Conservation (phyloP, 2,329 filamentous ascomycete species). For the Dactylellina leptospora region DNA sequence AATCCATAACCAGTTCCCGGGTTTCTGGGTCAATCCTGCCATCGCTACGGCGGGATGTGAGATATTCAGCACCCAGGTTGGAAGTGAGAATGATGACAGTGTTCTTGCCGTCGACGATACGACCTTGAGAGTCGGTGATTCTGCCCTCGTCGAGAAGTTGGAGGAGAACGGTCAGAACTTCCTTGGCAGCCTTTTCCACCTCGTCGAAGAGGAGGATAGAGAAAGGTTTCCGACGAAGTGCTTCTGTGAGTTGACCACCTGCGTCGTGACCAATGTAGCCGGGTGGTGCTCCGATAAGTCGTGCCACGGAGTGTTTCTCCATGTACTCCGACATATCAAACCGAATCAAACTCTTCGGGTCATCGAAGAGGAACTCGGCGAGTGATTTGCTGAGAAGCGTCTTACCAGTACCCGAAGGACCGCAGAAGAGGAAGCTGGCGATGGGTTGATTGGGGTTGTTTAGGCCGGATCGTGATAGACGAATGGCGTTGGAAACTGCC, state of each 20-base stretch:
- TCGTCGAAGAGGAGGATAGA: constrained; percentile 98
- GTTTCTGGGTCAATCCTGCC: constrained; percentile 87
- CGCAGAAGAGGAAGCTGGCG: constrained; percentile 97
- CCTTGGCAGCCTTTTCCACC: constrained; percentile 98
- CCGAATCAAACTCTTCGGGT: constrained; percentile 95
- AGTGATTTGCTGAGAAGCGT: constrained; percentile 95
- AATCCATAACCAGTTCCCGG: constrained; percentile 86
- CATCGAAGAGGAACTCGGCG: constrained; percentile 97
- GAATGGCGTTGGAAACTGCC: constrained; percentile 94
- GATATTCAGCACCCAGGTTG: constrained; percentile 90
- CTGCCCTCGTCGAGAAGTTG: constrained; percentile 99
- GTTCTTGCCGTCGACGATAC: constrained; percentile 93
- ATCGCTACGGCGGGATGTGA: constrained; percentile 68
- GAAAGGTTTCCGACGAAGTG: constrained; percentile 91
- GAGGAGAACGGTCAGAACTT: constrained; percentile 94
- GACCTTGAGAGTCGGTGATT: constrained; percentile 96
- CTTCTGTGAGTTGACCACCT: constrained; percentile 94
- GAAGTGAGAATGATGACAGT: constrained; percentile 99
- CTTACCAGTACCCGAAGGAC: constrained; percentile 97
- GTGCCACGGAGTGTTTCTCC: constrained; percentile 90
- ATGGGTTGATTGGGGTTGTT: constrained; percentile 90
- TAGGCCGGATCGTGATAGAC: constrained; percentile 91
- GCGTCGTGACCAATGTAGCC: constrained; percentile 97
- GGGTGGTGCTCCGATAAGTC: constrained; percentile 97
- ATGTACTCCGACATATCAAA: constrained; percentile 99